phyloP scores from a whole-genome alignment of 257 asterid species.

The Parsonsia alboflavescens region DNA sequence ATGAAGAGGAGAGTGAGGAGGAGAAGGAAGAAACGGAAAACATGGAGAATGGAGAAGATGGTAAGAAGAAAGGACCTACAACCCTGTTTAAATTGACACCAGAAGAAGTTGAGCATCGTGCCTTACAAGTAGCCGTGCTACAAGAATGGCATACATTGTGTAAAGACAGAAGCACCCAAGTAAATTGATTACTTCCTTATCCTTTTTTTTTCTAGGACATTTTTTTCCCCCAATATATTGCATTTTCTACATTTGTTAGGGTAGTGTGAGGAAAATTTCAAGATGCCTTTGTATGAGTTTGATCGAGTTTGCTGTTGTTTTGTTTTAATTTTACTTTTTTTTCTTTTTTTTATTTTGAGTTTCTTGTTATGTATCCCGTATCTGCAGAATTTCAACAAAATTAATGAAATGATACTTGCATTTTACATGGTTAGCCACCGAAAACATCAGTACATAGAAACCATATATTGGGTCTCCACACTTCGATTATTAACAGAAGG shows the following conservation, averaged over 20 bases:
- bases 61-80: constrained; percentile 47
- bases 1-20: constrained; percentile 33
- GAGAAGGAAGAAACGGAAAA: constrained; percentile 32
- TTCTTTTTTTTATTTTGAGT: background rate
- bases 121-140: constrained; percentile 73
- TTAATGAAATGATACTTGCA: background rate
- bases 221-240: background rate
- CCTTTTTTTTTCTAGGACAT: background rate
- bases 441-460: too few relatives aligned
- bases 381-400: background rate
- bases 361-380: background rate
- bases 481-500: too few relatives aligned
- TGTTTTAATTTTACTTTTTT: background rate
- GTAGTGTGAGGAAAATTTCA: background rate
- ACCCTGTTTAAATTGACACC: constrained; percentile 63
- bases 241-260: background rate
- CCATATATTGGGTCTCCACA: too few relatives aligned
- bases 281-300: background rate
- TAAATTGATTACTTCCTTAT: constrained; percentile 26
- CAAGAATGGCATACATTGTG: constrained; percentile 85
- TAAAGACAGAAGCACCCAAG: constrained; percentile 58
- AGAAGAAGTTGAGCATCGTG: constrained; percentile 84
- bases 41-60: constrained; percentile 35
- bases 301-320: background rate
- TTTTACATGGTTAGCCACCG: too few relatives aligned